Conservation (phyloP, 1,284 basidiomycete genomes). For the Phaffia rhodozyma region DNA sequence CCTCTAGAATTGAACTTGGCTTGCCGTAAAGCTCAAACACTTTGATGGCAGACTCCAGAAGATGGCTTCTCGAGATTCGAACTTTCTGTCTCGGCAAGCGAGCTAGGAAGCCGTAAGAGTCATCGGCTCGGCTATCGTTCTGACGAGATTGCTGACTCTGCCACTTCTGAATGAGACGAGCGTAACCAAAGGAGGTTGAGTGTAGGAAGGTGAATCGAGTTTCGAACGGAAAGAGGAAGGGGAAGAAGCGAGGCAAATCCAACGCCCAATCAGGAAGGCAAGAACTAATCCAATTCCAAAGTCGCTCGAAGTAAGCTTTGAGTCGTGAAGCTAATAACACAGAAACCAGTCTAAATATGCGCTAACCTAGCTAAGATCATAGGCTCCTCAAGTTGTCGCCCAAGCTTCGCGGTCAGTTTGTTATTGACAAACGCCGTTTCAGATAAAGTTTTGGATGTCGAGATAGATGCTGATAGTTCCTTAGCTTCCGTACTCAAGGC, state of each 20-base stretch:
- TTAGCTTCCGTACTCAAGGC: conserved; percentile 51
- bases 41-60: conserved; percentile 93
- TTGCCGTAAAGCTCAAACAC: conserved; percentile 91
- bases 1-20: conserved; percentile 82
- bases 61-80: conserved; percentile 83
- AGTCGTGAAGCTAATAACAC: neutral
- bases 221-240: conserved; percentile 97
- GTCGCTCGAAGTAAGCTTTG: neutral
- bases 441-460: conserved; percentile 34
- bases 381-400: conserved; percentile 93
- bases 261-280: conserved; percentile 94
- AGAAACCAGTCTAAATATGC: neutral
- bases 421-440: conserved; percentile 91
- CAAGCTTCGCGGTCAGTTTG: conserved; percentile 93
- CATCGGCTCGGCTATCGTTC: conserved; percentile 55
- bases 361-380: conserved; percentile 91
- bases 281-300: conserved; percentile 44
- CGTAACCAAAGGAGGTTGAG: conserved; percentile 94
- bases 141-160: conserved; percentile 55
- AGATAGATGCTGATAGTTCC: conserved; percentile 17
- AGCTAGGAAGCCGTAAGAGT: conserved; percentile 80
- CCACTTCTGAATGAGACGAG: conserved; percentile 80
- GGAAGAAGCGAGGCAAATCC: conserved; percentile 85
- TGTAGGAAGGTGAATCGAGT: conserved; percentile 94
- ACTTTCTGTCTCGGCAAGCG: conserved; percentile 92